Evolutionary conservation across 306 rosid genomes (phyloP), one percentile per base, ranked within the genome.

Genomic region (Bauhinia variegata): DNA sequence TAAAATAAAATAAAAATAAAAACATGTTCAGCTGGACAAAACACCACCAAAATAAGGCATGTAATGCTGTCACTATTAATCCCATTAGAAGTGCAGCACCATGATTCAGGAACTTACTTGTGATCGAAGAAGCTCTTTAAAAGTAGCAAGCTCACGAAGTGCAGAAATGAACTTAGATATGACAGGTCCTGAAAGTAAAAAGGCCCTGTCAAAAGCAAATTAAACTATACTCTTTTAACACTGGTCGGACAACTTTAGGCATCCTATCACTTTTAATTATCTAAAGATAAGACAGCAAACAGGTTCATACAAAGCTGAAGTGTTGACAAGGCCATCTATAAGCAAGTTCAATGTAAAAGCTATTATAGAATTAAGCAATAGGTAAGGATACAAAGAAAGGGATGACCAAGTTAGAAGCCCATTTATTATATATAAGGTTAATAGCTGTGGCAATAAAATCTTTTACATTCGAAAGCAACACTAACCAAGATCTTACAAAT

Each of bases 41-140:
- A 71, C 69, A 61, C 53, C 13, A 57, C 33, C 5, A 47, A 37
- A 36, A 16, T 38, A 71, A 48, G 50, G 55, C 51, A 71, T 46
- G 67, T 60, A 39, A 28, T 44, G 13, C 43, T 12, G 38, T 66
- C 60, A 41, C 59, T 51, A 37, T 50, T 68, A 48, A 61, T 61
- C 67, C 39, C 38, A 71, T 11, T 17, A 19, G 53, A 54, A 67
- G 56, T 54, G 34, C 46, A 71, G 58, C 59, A 63, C 51, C 50
- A 11, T 17, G 70, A 67, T 72, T 56, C 18, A 28, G 49, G 68
- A 64, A 79, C 88, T 81, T 70, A 89, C 99, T 86, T 93, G 99
- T 70, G 97, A 83, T 65, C 96, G 96, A 67, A 93, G 95, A 83
- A 86, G 95, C 81, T 93, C 99, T 80, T 93, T 93, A 80, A 86